Base-by-base conservation (phyloP, 306 rosid species). In the Acmispon strigosus region DNA sequence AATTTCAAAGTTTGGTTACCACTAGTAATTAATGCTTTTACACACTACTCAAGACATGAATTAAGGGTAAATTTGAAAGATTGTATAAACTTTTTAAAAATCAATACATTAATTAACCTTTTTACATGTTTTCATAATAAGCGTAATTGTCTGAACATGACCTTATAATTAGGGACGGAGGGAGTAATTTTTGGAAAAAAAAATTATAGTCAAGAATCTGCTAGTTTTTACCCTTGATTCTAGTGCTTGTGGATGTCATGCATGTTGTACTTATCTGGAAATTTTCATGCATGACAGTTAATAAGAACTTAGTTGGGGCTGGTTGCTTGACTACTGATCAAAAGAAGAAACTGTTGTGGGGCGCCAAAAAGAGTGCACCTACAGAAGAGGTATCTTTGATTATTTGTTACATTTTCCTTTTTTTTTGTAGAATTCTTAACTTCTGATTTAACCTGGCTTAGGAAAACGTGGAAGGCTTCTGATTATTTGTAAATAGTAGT, bases 331-430 rank as follows among this genome's bases (percentile, higher is more conserved):
- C 97, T 74, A 66, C 97, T 66, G 99, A 95, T 77, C 97, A 91
- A 76, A 95, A 95, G 91, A 95, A 95, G 92, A 95, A 95, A 85
- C 84, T 95, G 71, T 70, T 95, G 84, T 95, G 99, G 99, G 97
- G 97, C 12, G 75, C 77, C 85, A 95, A 95, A 71, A 95, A 85
- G 83, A 86, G 70, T 57, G 77, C 90, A 69, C 75, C 81, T 36
- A 76, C 62, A 8, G 97, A 84, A 84, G 99, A 95, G 92, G 99
- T 87, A 86, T 55, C 15, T 66, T 37, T 11, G 24, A 61, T 78
- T 39, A 43, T 65, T 76, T 75, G 34, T 17, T 19, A 29, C 36
- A 59, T 41, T 34, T 56, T 14, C 42, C 29, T 16, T 18, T 80
- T 36, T 70, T 47, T 44, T 2, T 39, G 10, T 16, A 0, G 22